Percentiles rank a stretch among this genome's conserved stretches.
phyloP scores from a whole-genome alignment of 495 filamentous ascomycete species.

The Aspergillus nidulans region DNA sequence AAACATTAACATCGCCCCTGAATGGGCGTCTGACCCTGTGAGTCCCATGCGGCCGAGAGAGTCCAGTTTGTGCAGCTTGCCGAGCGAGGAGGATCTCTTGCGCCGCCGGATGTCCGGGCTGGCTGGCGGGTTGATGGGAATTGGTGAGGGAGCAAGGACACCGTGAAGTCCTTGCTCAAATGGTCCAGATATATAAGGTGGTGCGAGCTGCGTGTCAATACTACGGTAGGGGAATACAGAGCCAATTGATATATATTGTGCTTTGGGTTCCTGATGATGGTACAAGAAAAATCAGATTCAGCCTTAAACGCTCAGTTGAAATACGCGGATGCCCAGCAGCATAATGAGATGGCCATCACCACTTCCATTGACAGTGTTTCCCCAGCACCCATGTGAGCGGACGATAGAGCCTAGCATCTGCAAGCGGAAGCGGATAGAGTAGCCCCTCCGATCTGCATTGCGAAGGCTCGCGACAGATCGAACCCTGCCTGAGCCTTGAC shows the following conservation, averaged over 20 bases:
- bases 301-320: too few species aligned
- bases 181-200: too few species aligned
- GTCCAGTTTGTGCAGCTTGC: conserved; percentile 65
- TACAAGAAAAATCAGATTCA: too few species aligned
- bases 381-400: too few species aligned
- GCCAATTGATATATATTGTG: too few species aligned
- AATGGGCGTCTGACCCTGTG: conserved; percentile 16
- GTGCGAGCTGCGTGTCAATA: too few species aligned
- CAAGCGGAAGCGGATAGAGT: not conserved
- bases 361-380: too few species aligned
- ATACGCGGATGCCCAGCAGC: too few species aligned
- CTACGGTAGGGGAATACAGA: too few species aligned
- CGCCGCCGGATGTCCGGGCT: conserved; percentile 81
- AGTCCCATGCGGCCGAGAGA: conserved; percentile 32
- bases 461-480: not conserved
- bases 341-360: too few species aligned
- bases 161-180: conserved; percentile 21
- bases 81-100: conserved; percentile 79
- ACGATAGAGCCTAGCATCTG: not conserved
- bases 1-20: conserved; percentile 26
- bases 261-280: too few species aligned
- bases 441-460: not conserved
- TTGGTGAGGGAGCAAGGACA: conserved; percentile 43
- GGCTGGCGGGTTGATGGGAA: conserved; percentile 71
- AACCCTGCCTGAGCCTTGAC: not conserved